Percentiles rank a stretch among this genome's conserved stretches.
phyloP scores from a whole-genome alignment of 257 asterid genomes.

The Gynochthodes officinalis region DNA sequence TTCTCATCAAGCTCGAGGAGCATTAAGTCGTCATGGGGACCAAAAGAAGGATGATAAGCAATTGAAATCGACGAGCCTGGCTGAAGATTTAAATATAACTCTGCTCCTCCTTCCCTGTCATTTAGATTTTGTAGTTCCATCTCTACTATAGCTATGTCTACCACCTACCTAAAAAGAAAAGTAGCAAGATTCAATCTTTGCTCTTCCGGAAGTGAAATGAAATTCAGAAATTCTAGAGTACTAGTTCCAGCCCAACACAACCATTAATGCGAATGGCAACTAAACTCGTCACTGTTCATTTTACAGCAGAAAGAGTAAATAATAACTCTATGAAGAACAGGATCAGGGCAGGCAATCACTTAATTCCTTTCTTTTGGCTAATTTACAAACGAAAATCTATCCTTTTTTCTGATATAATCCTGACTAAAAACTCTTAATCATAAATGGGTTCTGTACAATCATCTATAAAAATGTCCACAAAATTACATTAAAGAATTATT shows the following conservation, averaged over 20 bases:
- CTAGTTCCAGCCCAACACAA: conserved; percentile 1
- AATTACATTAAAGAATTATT: neutral
- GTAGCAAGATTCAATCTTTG: neutral
- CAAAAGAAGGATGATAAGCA: conserved; percentile 66
- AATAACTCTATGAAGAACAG: neutral
- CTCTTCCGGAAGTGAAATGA: neutral
- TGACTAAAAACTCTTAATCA: neutral
- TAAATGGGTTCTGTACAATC: neutral
- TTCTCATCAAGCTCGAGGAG: conserved; percentile 89
- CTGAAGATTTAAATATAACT: conserved; percentile 58
- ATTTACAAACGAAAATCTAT: neutral
- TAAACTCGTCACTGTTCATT: neutral
- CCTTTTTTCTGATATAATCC: neutral
- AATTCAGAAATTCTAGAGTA: neutral
- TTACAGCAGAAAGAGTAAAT: neutral
- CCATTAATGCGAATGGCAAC: neutral
- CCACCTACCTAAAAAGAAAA: neutral
- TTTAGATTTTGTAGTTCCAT: conserved; percentile 26
- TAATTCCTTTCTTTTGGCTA: neutral
- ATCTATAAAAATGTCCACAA: too few species aligned
- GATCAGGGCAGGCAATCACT: neutral
- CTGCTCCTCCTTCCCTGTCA: conserved; percentile 56
- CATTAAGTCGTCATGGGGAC: conserved; percentile 66
- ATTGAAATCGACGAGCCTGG: conserved; percentile 62
- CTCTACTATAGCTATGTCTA: conserved; percentile 18